These are phyloP conservation scores for Barbarea vulgaris DNA, from an alignment of 345 rosid species.

Conservation along the genomic window DNA sequence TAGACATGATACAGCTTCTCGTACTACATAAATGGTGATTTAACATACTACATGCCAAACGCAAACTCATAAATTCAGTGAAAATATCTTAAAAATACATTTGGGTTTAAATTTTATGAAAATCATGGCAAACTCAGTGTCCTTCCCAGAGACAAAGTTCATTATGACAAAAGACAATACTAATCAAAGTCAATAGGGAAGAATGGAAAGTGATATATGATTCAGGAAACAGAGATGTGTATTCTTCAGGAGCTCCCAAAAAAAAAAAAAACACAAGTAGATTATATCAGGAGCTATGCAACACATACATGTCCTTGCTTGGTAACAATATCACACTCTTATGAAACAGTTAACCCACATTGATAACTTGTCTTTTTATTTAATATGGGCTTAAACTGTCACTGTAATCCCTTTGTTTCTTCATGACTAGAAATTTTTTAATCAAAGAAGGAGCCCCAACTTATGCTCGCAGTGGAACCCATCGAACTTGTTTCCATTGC, in stretches of 20 bases:
- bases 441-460: too few species aligned
- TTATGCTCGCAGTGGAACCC: too few species aligned
- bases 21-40: not conserved
- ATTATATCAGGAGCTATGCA: constrained; percentile 4
- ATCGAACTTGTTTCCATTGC: too few species aligned
- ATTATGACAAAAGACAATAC: not conserved
- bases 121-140: constrained; percentile 3
- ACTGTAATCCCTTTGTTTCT: too few species aligned
- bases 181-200: not conserved
- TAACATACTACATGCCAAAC: constrained; percentile 12
- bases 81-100: not conserved
- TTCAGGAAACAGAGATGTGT: not conserved
- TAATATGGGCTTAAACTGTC: too few species aligned
- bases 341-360: not conserved
- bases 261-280: not conserved
- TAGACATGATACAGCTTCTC: constrained; percentile 9
- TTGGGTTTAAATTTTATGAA: not conserved
- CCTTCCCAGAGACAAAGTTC: not conserved
- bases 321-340: constrained; percentile 12
- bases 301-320: constrained; percentile 2
- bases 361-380: not conserved
- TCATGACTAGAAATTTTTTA: too few species aligned
- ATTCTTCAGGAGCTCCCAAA: not conserved
- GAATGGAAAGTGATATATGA: not conserved
- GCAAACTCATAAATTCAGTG: not conserved